Evolutionary conservation across 176 grass and related monocot genomes (phyloP).

Genomic region (Aechmea fasciata): DNA sequence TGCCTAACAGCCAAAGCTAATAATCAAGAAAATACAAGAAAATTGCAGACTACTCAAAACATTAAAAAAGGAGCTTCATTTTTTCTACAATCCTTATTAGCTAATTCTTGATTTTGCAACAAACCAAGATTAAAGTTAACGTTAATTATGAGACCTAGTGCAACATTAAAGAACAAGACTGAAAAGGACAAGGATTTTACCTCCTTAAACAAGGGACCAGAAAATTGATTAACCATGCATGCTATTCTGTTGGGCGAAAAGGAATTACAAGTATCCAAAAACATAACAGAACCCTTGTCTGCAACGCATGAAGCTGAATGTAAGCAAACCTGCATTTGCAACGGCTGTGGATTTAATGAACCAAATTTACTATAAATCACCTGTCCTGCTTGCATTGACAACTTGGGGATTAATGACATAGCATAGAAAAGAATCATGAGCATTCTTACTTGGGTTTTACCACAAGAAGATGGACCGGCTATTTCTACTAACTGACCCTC

Average conservation of each 20-base stretch:
- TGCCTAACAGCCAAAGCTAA: constrained; percentile 27
- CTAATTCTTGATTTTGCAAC: neutral
- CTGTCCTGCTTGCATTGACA: too few relatives aligned
- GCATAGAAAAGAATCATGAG: neutral
- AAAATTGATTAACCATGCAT: constrained; percentile 36
- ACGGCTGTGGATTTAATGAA: too few relatives aligned
- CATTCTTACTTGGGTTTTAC: constrained; percentile 73
- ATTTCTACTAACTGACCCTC: constrained; percentile 68
- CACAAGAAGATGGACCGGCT: constrained; percentile 66
- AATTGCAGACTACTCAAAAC: constrained; percentile 1
- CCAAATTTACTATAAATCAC: too few relatives aligned
- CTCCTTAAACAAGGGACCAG: constrained; percentile 23
- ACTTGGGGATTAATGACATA: neutral
- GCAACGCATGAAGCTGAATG: constrained; percentile 46
- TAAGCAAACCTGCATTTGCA: constrained; percentile 60
- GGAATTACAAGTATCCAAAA: constrained; percentile 84
- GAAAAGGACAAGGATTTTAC: constrained; percentile 17
- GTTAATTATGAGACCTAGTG: neutral
- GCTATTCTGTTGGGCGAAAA: constrained; percentile 59
- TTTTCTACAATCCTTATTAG: neutral
- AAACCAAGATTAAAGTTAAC: neutral
- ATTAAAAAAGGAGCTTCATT: neutral
- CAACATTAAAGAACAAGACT: neutral
- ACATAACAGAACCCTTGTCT: constrained; percentile 46
- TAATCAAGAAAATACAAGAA: constrained; percentile 6